Base-by-base conservation (phyloP, 1,139 yeast genomes). In the Yamadazyma taylorii region DNA sequence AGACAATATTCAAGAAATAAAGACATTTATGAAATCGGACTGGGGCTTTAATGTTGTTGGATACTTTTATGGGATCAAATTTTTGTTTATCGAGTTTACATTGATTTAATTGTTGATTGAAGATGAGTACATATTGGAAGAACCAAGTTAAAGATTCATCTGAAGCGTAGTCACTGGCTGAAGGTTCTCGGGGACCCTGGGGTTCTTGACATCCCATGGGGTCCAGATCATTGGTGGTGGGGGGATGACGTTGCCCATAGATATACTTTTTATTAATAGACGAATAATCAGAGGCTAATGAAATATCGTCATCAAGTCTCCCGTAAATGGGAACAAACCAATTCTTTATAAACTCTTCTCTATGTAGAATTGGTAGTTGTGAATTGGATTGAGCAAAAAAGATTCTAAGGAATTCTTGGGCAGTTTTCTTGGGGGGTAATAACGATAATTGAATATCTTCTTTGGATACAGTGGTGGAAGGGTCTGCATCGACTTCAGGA, bases 281-380 rank as follows among this genome's bases (percentile, higher is more conserved):
- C 1, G 88, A 75, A 48, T 71, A 71, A 41, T 79, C 75, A 0
- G 87, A 78, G 0, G 88, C 89, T 33, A 86, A 63, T 2, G 81
- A 71, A 0, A 78, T 63, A 29, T 64, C 63, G 15, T 35, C 17
- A 22, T 86, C 79, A 39, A 85, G 65, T 5, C 67, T 59, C 2
- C 96, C 96, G 54, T 88, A 88, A 1, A 88, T 70, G 0, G 96
- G 96, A 42, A 78, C 75, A 53, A 85, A 89, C 53, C 79, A 81
- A 31, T 69, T 66, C 35, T 65, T 64, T 31, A 89, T 57, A 52
- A 88, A 88, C 45, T 75, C 78, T 51, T 87, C 95, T 26, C 96
- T 73, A 55, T 89, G 96, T 35, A 89, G 60, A 4, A 88, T 71
- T 0, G 96, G 96, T 27, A 85, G 55, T 56, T 87, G 96, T 3